Base-by-base conservation (phyloP, 306 rosid genomes). In the Cyclanthera cordifolia region DNA sequence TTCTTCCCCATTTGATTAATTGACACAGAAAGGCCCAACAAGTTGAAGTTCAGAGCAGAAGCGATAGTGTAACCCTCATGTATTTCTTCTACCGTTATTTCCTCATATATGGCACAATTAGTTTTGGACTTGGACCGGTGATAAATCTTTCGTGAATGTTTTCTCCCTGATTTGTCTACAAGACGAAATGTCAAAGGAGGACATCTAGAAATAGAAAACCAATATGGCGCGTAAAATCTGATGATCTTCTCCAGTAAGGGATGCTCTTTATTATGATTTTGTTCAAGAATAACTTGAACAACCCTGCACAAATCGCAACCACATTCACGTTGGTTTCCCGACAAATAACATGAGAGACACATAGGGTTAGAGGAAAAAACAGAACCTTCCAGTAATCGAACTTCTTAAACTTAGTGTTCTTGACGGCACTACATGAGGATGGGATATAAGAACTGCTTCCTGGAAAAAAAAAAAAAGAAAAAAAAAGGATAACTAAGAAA, bases 381-480 rank as follows among this genome's bases (percentile, higher is more conserved):
- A 24, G 72, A 80, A 91, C 99, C 99, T 90, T 93, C 91, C 95
- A 71, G 99, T 86, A 85, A 87, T 79, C 24, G 96, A 90, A 75
- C 96, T 93, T 86, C 95, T 90, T 75, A 93, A 84, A 79, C 91
- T 83, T 20, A 87, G 65, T 72, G 95, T 85, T 78, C 85, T 90
- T 6, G 95, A 55, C 12, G 98, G 91, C 71, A 69, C 82, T 72
- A 79, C 87, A 5, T 67, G 80, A 80, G 96, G 95, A 77, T 90
- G 88, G 39, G 96, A 90, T 75, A 93, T 73, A 71, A 85, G 94
- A 74, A 87, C 96, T 78, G 91, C 95, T 79, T 93, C 96, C 99
- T 93, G 83, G 53, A 24, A 25, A 69, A 73, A 39, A 71, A 46
- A 78, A 64, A 25, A 58, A 41, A 37, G 49, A 78, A 63, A 24